Evolutionary conservation across 495 filamentous ascomycete genomes (phyloP).

Genomic region (Ramalina peruviana): DNA sequence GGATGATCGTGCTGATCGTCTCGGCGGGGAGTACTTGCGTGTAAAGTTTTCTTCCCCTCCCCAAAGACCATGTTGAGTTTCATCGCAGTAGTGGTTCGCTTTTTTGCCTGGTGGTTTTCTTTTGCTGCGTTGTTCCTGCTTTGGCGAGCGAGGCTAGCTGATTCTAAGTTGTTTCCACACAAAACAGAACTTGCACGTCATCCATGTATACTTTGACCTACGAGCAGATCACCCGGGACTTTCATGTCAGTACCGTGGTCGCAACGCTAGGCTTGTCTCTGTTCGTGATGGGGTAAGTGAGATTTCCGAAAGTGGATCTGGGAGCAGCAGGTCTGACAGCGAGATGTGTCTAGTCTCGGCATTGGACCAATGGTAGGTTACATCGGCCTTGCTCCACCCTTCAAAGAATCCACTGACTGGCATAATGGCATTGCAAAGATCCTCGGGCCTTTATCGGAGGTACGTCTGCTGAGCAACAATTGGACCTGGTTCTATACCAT

Average conservation of each 20-base stretch:
- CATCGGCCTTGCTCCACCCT: neutral
- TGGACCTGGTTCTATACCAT: neutral
- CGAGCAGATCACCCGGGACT: slow-evolving; percentile 64
- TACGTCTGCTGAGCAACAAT: slow-evolving; percentile 12
- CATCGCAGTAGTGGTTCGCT: too few species aligned
- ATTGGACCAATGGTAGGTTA: slow-evolving; percentile 20
- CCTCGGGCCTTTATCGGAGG: slow-evolving; percentile 50
- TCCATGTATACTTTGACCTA: slow-evolving; percentile 86
- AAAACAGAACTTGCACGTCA: slow-evolving; percentile 62
- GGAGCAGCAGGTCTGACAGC: neutral
- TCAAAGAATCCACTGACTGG: slow-evolving; percentile 17
- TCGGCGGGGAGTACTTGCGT: slow-evolving; percentile 66
- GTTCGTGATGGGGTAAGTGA: slow-evolving; percentile 50
- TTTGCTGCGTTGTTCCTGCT: neutral
- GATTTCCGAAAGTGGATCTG: neutral
- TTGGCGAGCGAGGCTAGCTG: neutral
- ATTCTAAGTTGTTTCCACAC: neutral
- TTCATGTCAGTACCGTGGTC: slow-evolving; percentile 50
- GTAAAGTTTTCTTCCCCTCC: slow-evolving; percentile 15
- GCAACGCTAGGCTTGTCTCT: slow-evolving; percentile 69
- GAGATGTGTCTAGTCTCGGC: neutral
- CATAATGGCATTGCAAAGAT: slow-evolving; percentile 53
- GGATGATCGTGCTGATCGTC: slow-evolving; percentile 64
- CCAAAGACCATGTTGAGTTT: too few species aligned
- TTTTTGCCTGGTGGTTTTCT: too few species aligned